These are phyloP conservation scores for Talaromyces sp. DNA, from an alignment of 2,329 filamentous ascomycete species.

Conservation along the genomic window DNA sequence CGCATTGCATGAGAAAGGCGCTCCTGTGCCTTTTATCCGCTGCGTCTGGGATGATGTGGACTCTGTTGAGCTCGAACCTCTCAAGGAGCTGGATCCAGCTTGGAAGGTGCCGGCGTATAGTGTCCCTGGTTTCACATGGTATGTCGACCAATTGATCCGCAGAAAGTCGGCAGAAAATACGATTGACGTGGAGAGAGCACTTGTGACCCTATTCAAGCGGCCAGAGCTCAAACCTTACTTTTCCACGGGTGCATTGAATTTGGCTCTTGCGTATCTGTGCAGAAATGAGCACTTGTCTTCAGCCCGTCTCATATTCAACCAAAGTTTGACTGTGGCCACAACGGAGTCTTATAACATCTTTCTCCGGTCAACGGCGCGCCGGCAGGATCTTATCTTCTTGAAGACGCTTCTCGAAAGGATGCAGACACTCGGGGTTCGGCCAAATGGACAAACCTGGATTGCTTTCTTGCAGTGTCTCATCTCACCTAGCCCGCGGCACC, in stretches of 20 bases:
- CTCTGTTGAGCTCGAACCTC: not conserved
- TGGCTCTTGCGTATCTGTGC: conserved; percentile 34
- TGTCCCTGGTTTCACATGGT: conserved; percentile 31
- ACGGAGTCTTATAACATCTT: conserved; percentile 43
- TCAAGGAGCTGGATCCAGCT: not conserved
- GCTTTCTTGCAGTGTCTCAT: conserved; percentile 29
- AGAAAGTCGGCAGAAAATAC: conserved; percentile 11
- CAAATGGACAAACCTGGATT: conserved; percentile 41
- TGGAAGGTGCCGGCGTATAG: conserved; percentile 17
- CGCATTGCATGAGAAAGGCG: conserved; percentile 18
- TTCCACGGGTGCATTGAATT: conserved; percentile 39
- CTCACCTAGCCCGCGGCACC: conserved; percentile 22
- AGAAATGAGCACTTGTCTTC: conserved; percentile 24
- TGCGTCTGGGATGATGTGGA: conserved; percentile 21
- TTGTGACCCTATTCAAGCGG: conserved; percentile 25
- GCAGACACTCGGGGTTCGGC: conserved; percentile 30
- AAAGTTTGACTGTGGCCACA: conserved; percentile 30
- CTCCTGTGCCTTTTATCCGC: conserved; percentile 24
- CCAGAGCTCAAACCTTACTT: conserved; percentile 25
- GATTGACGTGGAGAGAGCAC: not conserved
- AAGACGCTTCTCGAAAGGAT: conserved; percentile 34
- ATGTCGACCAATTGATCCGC: conserved; percentile 33
- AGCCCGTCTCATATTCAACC: conserved; percentile 30
- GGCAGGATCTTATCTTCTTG: conserved; percentile 36
- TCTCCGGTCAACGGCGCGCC: conserved; percentile 31